Base-by-base conservation (phyloP, 495 filamentous ascomycete species). In the Tuber brumale region DNA sequence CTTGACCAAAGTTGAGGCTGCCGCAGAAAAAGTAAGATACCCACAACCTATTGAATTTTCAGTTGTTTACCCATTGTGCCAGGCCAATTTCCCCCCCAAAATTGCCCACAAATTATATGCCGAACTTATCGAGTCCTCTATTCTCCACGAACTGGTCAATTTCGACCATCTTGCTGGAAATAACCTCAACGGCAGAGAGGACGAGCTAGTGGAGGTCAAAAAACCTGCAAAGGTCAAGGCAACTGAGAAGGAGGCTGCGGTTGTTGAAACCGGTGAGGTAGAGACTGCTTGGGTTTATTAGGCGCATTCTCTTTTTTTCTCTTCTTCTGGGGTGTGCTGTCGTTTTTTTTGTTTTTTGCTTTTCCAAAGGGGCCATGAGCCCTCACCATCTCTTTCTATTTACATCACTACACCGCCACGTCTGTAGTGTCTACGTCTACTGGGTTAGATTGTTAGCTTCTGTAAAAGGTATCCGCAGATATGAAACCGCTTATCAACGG, bases 121-220 rank as follows among this genome's bases (percentile, higher is more conserved):
- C 27, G 76, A 74, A 7, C 79, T 83, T 9, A 82, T 83, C 16
- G 82, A 83, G 61, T 76, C 81, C 12, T 83, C 79, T 7, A 83
- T 83, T 71, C 57, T 71, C 45, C 76, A 83, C 19, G 82, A 83
- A 70, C 73, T 76, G 43, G 76, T 71, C 37, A 78, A 73, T 35
- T 83, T 74, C 8, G 81, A 81, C 48, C n/a, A n/a, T 16, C n/a
- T 16, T 31, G 51, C n/a, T 3, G 51, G 51, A 61, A 61, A 61
- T 8, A 31, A 31, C n/a, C 51, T 61, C 4, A 61, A 61, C 2
- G 51, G 51, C 9, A 61, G n/a, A 12, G 51, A 61, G 7, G 51
- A 31, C 51, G 51, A 27, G 10, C n/a, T 31, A 31, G n/a, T 31
- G n/a, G 51, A 61, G n/a, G 51, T 16, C 10, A 61, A 61, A 14